A percentile compares a stretch with the other conserved stretches of the same genome.
Conservation (phyloP, 768 basidiomycete species). For the Xerocomellus chrysenteron region DNA sequence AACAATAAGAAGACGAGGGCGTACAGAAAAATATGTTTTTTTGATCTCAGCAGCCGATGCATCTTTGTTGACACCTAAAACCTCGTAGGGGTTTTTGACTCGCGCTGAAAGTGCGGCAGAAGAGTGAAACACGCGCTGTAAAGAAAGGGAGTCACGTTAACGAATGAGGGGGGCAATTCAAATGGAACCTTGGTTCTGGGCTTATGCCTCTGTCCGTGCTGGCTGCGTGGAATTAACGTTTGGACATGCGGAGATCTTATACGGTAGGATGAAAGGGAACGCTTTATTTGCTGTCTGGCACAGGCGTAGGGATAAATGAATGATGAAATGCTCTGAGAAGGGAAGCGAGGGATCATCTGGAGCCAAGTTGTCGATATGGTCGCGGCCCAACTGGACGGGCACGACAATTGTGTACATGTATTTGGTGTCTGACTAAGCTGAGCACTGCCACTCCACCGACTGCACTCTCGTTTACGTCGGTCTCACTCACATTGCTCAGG, state of each 20-base stretch:
- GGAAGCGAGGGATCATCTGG: conserved; percentile 52
- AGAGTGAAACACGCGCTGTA: conserved; percentile 75
- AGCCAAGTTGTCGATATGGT: neutral
- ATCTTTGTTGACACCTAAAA: conserved; percentile 85
- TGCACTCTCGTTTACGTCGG: neutral
- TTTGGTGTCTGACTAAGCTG: conserved; percentile 26
- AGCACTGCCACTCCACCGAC: neutral
- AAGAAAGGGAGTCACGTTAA: conserved; percentile 19
- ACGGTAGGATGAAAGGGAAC: conserved; percentile 40
- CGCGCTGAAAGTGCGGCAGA: conserved; percentile 51
- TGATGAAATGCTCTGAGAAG: conserved; percentile 46
- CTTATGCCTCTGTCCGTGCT: conserved; percentile 14
- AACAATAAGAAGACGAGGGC: conserved; percentile 28
- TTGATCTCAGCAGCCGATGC: conserved; percentile 89
- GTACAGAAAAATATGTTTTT: conserved; percentile 93
- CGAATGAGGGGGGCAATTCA: conserved; percentile 5
- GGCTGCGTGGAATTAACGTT: conserved; percentile 14
- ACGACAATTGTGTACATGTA: conserved; percentile 10
- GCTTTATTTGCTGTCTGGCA: conserved; percentile 37
- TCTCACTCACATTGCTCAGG: no score
- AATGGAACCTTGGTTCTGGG: conserved; percentile 41
- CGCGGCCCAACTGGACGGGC: neutral
- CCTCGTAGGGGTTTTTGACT: conserved; percentile 84
- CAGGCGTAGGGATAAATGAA: conserved; percentile 62
- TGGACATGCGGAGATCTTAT: conserved; percentile 36